Evolutionary conservation across 2,329 filamentous ascomycete species (phyloP).

Genomic region (Diaporthe velutina): DNA sequence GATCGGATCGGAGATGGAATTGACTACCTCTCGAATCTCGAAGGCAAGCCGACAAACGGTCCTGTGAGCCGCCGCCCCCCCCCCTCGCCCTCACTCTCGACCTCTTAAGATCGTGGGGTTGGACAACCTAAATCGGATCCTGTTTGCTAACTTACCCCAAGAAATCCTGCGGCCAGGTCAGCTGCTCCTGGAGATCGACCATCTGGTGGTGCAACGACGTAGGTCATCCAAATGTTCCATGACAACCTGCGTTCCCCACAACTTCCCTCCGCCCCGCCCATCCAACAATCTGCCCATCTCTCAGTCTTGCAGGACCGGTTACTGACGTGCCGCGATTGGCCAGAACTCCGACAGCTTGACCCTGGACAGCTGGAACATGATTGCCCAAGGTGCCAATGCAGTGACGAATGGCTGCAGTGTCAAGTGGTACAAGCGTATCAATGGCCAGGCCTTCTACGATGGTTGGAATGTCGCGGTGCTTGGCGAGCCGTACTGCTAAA

Average conservation of each 20-base stretch:
- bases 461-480: neutral
- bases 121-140: neutral
- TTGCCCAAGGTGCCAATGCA: neutral
- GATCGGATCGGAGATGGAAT: neutral
- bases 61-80: neutral
- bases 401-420: neutral
- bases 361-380: neutral
- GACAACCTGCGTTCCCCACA: too few relatives aligned
- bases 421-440: neutral
- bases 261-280: too few relatives aligned
- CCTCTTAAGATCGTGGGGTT: too few relatives aligned
- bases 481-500: neutral
- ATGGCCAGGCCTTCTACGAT: neutral
- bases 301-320: neutral
- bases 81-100: too few relatives aligned
- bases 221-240: neutral
- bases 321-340: neutral
- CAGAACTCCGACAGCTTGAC: neutral
- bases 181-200: constrained; percentile 1
- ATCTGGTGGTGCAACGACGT: constrained; percentile 21
- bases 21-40: neutral
- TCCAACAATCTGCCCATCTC: neutral
- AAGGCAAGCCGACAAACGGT: neutral
- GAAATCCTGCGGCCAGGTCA: neutral
- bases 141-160: neutral